Evolutionary conservation across 176 grass and related monocot genomes (phyloP).

Genomic region (Oryza australiensis): DNA sequence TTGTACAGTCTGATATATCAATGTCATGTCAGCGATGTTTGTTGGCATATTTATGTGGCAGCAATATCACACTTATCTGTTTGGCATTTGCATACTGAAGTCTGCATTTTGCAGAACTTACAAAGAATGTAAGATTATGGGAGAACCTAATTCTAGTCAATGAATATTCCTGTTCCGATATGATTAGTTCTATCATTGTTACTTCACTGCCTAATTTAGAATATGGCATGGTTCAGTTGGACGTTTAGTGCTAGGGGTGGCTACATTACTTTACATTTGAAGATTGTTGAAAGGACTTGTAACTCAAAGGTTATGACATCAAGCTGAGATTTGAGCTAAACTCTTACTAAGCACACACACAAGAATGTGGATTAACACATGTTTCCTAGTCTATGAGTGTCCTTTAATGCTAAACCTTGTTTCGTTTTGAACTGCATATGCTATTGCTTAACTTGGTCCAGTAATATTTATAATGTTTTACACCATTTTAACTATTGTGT

Average conservation of each 20-base stretch:
- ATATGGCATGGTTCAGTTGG: neutral
- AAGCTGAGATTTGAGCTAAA: slow-evolving; percentile 19
- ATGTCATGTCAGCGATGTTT: neutral
- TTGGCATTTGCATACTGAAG: too few relatives aligned
- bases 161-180: neutral
- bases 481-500: slow-evolving; percentile 4
- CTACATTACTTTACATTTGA: slow-evolving; percentile 16
- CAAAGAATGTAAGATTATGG: neutral
- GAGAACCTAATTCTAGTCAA: neutral
- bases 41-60: neutral
- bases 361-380: neutral
- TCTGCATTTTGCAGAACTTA: neutral
- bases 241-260: slow-evolving; percentile 6
- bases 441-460: slow-evolving; percentile 10
- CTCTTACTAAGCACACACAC: neutral
- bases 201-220: slow-evolving; percentile 1
- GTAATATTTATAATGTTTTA: slow-evolving; percentile 22
- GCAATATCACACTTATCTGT: neutral
- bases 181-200: neutral
- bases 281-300: neutral
- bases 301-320: neutral
- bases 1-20: slow-evolving; percentile 9
- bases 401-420: neutral
- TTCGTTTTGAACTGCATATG: slow-evolving; percentile 28
- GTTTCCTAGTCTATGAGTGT: neutral